Conservation (phyloP, 768 basidiomycete genomes). For the Chlorophyllum brunneum region DNA sequence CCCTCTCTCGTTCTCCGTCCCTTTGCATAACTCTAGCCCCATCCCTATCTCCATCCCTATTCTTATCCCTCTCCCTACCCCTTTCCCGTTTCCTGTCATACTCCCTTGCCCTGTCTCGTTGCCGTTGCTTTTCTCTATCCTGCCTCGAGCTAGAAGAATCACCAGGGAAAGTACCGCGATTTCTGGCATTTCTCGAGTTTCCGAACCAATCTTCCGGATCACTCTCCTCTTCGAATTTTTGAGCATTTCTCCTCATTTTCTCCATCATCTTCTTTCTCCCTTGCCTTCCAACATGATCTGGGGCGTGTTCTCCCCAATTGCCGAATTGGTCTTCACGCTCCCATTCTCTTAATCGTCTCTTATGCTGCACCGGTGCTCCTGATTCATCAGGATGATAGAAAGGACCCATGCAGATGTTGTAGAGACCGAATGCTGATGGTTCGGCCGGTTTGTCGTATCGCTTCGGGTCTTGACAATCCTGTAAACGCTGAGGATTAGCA, state of each 20-base stretch:
- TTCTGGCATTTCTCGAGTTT: conserved; percentile 27
- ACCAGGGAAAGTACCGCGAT: neutral
- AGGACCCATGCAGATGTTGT: conserved; percentile 61
- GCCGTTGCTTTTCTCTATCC: conserved; percentile 13
- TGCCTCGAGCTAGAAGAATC: conserved; percentile 21
- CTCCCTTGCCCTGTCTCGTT: conserved; percentile 10
- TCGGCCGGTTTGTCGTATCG: conserved; percentile 43
- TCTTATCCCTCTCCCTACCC: conserved; percentile 19
- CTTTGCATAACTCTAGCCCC: too few species aligned
- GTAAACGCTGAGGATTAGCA: neutral
- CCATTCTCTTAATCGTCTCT: conserved; percentile 37
- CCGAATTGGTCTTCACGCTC: conserved; percentile 33
- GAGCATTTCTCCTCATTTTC: conserved; percentile 48
- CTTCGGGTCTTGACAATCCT: conserved; percentile 58
- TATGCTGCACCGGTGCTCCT: conserved; percentile 18
- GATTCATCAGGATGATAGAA: conserved; percentile 48
- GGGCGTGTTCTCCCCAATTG: conserved; percentile 43
- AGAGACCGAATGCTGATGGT: conserved; percentile 62
- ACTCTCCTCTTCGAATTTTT: conserved; percentile 38
- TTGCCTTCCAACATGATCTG: conserved; percentile 62
- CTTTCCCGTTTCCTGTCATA: conserved; percentile 16
- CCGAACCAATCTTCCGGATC: conserved; percentile 70
- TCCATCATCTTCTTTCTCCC: conserved; percentile 58
- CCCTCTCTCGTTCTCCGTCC: conserved; percentile 2
- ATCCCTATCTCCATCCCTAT: conserved; percentile 4